phyloP scores from a whole-genome alignment of 805 yeast species.

The Candida xyloterini region DNA sequence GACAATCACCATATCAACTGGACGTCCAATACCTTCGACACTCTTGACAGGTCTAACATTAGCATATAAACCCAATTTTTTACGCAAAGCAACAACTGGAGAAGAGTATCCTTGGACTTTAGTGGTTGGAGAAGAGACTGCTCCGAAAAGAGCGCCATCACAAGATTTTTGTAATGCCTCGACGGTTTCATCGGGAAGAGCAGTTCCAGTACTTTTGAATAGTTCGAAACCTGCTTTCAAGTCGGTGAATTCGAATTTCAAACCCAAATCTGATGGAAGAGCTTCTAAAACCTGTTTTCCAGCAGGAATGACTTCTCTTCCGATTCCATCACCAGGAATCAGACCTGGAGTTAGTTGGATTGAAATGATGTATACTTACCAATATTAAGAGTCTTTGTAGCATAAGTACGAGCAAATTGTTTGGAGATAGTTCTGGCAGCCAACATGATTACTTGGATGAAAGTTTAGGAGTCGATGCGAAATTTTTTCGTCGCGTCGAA shows the following conservation, averaged over 20 bases:
- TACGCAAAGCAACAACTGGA: conserved; percentile 97
- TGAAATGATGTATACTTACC: conserved; percentile 31
- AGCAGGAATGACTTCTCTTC: conserved; percentile 96
- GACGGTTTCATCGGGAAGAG: conserved; percentile 91
- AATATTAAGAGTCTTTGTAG: conserved; percentile 49
- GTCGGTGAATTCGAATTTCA: conserved; percentile 81
- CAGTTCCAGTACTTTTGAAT: conserved; percentile 92
- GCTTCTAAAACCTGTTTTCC: conserved; percentile 85
- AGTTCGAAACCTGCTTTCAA: conserved; percentile 93
- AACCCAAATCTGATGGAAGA: conserved; percentile 70
- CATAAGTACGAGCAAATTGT: conserved; percentile 11
- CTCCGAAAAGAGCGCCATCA: conserved; percentile 97
- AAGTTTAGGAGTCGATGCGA: not conserved
- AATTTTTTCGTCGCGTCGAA: not conserved
- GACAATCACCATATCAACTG: conserved; percentile 96
- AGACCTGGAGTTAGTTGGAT: conserved; percentile 33
- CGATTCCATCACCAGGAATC: conserved; percentile 98
- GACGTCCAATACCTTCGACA: conserved; percentile 79
- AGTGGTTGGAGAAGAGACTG: conserved; percentile 91
- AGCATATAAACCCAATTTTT: conserved; percentile 91
- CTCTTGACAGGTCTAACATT: conserved; percentile 97
- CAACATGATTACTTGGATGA: conserved; percentile 4
- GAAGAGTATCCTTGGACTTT: conserved; percentile 97
- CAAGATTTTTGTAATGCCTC: conserved; percentile 72
- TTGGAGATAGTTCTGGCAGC: conserved; percentile 8